Evolutionary conservation across 1,284 basidiomycete genomes (phyloP).

Genomic region (Cryptococcus depauperatus): DNA sequence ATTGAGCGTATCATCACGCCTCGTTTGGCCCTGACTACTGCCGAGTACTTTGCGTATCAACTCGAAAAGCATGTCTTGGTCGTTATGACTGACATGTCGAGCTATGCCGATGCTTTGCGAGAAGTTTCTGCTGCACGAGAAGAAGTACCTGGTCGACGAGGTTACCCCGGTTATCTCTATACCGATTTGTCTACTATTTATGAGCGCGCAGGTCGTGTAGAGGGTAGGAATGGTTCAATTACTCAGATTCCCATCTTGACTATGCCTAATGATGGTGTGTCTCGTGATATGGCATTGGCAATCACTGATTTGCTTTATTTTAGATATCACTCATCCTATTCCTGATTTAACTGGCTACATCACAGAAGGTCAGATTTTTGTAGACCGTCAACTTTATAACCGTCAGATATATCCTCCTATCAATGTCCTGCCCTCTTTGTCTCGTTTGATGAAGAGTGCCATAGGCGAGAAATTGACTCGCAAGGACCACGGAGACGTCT

Average conservation of each 20-base stretch:
- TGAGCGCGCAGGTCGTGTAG: constrained; percentile 96
- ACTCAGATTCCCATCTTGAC: constrained; percentile 99
- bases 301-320: constrained; percentile 12
- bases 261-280: constrained; percentile 96
- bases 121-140: constrained; percentile 99
- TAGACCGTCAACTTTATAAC: constrained; percentile 63
- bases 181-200: constrained; percentile 98
- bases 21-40: constrained; percentile 93
- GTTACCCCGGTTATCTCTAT: constrained; percentile 81
- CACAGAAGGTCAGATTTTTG: constrained; percentile 96
- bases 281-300: constrained; percentile 6
- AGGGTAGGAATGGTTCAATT: constrained; percentile 97
- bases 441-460: constrained; percentile 98
- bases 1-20: constrained; percentile 99
- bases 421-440: constrained; percentile 97
- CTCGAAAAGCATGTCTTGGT: constrained; percentile 99
- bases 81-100: constrained; percentile 91
- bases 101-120: constrained; percentile 91
- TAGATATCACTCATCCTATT: constrained; percentile 99
- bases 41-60: constrained; percentile 99
- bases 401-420: constrained; percentile 98
- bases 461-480: constrained; percentile 96
- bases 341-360: constrained; percentile 99
- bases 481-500: constrained; percentile 98
- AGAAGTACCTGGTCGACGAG: constrained; percentile 98